A percentile compares a stretch with the other conserved stretches of the same genome.
Evolutionary conservation across 2,329 filamentous ascomycete genomes (phyloP).

Genomic region (Amauroascus verrucosus): DNA sequence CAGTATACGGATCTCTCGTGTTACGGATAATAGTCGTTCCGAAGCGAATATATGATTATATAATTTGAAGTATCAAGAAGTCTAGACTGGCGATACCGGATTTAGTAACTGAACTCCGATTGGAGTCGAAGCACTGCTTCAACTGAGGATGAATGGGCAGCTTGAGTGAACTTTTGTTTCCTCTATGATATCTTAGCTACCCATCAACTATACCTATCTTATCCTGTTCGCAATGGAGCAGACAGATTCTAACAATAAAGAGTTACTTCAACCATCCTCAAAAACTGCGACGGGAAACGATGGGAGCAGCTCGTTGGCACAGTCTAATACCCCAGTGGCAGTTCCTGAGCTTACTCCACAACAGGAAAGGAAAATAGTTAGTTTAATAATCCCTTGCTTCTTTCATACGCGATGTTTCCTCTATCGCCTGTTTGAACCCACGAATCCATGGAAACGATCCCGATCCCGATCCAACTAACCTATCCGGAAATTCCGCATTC

Average conservation of each 20-base stretch:
- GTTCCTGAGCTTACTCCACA: constrained; percentile 10
- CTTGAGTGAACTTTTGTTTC: too few species aligned
- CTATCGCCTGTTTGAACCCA: neutral
- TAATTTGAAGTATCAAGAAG: too few species aligned
- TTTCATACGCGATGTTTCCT: too few species aligned
- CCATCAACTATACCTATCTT: too few species aligned
- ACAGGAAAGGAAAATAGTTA: constrained; percentile 24
- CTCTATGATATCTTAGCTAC: too few species aligned
- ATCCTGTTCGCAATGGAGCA: neutral
- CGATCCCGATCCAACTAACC: neutral
- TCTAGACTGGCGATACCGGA: too few species aligned
- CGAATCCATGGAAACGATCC: neutral
- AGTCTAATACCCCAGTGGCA: neutral
- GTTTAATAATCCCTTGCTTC: constrained; percentile 9
- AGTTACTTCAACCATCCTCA: neutral
- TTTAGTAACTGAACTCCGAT: too few species aligned
- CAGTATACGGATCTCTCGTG: too few species aligned
- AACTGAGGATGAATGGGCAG: too few species aligned
- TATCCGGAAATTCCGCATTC: neutral
- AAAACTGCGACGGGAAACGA: neutral
- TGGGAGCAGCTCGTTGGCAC: neutral
- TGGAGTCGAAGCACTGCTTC: too few species aligned
- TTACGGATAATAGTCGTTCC: too few species aligned
- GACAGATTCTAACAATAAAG: neutral
- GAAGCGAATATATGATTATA: too few species aligned